These are phyloP conservation scores for Ophiostoma sp. DNA, from an alignment of 2,329 filamentous ascomycete genomes.

Conservation along the genomic window DNA sequence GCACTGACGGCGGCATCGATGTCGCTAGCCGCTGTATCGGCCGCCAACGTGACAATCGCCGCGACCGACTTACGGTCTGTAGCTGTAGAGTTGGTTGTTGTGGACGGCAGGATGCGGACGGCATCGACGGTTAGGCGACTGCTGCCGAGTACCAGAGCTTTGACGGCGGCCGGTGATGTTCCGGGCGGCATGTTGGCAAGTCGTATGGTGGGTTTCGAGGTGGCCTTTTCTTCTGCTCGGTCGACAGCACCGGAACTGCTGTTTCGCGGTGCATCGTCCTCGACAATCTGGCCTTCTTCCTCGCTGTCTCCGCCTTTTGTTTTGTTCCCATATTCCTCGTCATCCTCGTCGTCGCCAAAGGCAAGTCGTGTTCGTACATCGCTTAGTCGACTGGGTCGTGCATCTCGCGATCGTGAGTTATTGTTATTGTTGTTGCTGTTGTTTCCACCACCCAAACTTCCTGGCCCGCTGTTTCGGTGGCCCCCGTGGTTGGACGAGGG, in stretches of 20 bases:
- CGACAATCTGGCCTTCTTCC: constrained; percentile 6
- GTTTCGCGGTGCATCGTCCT: not conserved
- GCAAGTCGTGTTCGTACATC: constrained; percentile 39
- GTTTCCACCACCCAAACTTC: constrained; percentile 54
- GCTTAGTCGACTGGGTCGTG: not conserved
- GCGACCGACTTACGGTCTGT: constrained; percentile 70
- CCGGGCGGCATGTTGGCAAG: constrained; percentile 62
- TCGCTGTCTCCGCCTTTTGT: not conserved
- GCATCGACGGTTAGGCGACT: constrained; percentile 64
- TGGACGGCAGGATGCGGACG: constrained; percentile 66
- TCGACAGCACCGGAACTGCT: constrained; percentile 41
- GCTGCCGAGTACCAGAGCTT: constrained; percentile 52
- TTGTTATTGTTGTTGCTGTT: not conserved
- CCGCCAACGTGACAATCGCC: constrained; percentile 77
- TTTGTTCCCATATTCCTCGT: constrained; percentile 55
- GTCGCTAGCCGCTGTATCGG: constrained; percentile 78
- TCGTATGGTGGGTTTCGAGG: constrained; percentile 63
- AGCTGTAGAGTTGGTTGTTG: constrained; percentile 49
- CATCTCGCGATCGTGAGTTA: not conserved
- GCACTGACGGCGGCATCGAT: constrained; percentile 78
- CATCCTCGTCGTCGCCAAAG: constrained; percentile 52
- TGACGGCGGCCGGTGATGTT: constrained; percentile 60
- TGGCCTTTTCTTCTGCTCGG: constrained; percentile 57
- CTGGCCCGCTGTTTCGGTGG: constrained; percentile 58
- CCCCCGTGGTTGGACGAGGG: constrained; percentile 48